A percentile compares a stretch with the other conserved stretches of the same genome.
Evolutionary conservation across 2,329 filamentous ascomycete genomes (phyloP).

Genomic region (Calonectria hongkongensis): DNA sequence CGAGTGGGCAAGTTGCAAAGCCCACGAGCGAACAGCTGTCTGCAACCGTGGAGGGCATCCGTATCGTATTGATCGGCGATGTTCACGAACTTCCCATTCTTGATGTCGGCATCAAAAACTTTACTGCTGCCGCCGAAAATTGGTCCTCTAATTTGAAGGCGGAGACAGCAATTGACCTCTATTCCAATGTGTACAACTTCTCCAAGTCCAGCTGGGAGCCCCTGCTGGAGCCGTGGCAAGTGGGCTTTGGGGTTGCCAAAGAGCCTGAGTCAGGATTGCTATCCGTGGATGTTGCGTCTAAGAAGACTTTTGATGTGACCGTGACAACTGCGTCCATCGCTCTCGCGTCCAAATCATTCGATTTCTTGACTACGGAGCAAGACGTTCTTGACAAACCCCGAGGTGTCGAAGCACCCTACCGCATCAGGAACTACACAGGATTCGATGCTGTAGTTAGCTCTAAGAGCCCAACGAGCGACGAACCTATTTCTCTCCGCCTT

Average conservation of each 20-base stretch:
- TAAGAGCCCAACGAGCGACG: slow-evolving; percentile 78
- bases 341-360: slow-evolving; percentile 91
- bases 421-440: slow-evolving; percentile 95
- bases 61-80: slow-evolving; percentile 95
- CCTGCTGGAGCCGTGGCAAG: slow-evolving; percentile 94
- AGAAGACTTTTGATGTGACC: slow-evolving; percentile 93
- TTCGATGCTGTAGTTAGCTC: slow-evolving; percentile 92
- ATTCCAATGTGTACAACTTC: slow-evolving; percentile 98
- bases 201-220: slow-evolving; percentile 99
- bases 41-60: slow-evolving; percentile 90
- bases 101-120: slow-evolving; percentile 94
- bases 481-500: slow-evolving; percentile 84
- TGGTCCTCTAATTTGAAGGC: slow-evolving; percentile 93
- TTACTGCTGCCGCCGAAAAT: slow-evolving; percentile 88
- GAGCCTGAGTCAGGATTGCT: slow-evolving; percentile 84
- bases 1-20: slow-evolving; percentile 40
- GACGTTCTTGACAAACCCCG: slow-evolving; percentile 96
- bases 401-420: slow-evolving; percentile 92
- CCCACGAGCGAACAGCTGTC: slow-evolving; percentile 82
- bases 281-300: slow-evolving; percentile 89
- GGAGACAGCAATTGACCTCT: slow-evolving; percentile 93
- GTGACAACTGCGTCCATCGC: slow-evolving; percentile 96
- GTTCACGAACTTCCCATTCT: slow-evolving; percentile 95
- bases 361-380: slow-evolving; percentile 88
- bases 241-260: slow-evolving; percentile 92